Base-by-base conservation (phyloP, 2,329 filamentous ascomycete species). In the Phialemoniopsis sp. region DNA sequence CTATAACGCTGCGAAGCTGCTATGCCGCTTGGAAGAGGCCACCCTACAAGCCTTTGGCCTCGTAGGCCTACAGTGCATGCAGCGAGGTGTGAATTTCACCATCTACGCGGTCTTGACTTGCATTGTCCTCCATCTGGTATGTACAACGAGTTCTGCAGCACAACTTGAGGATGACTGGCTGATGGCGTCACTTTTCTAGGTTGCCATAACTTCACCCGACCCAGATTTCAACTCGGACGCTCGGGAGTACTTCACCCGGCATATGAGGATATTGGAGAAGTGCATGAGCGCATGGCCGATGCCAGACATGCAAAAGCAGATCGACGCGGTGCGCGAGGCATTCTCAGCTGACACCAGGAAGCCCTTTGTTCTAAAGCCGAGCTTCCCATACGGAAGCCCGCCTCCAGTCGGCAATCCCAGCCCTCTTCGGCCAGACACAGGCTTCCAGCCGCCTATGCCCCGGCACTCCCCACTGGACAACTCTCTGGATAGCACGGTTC, bases 71-170 rank as follows among this genome's bases (percentile, higher is more conserved):
- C 74, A 93, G 51, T 94, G 85, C 64, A 96, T 96, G 91, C 85
- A 91, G 54, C 78, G 91, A 49, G 91, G 91, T 30, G 89, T 95
- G 58, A 95, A 90, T 62, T 97, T 95, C 55, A 89, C 88, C 6
- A 89, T 97, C n/a, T 97, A 97, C 56, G 82, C 84, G 40, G 81
- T 95, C 18, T 68, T 97, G 34, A 93, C 89, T 1, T 95, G 90
- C 67, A 90, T 91, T 17, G 90, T 96, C 63, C 76, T 97, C 39
- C 90, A 97, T 62, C 64, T 97, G 63, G 91, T 96, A 72, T 63
- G 88, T 76, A 19, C n/a, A n/a, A n/a, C n/a, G 13, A 29, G 13
- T 4, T 18, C 19, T n/a, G n/a, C n/a, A n/a, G n/a, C n/a, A n/a
- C n/a, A n/a, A n/a, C n/a, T n/a, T n/a, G n/a, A n/a, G n/a, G n/a